phyloP scores from a whole-genome alignment of 2,329 filamentous ascomycete genomes.

The Arthroderma sp. region DNA sequence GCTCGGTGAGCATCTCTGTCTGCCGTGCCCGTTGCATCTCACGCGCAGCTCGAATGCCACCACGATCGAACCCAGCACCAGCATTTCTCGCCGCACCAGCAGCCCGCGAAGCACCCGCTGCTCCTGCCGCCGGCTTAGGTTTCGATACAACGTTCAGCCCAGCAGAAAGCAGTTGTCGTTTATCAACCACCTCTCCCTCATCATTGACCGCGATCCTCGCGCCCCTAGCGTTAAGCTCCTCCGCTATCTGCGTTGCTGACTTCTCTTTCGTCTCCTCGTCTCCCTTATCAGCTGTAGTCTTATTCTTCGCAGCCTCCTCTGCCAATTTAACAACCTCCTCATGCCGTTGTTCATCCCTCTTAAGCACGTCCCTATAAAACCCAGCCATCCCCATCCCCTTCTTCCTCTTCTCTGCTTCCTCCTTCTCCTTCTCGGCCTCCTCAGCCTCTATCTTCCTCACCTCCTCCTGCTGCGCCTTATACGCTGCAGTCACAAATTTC shows the following conservation, averaged over 20 bases:
- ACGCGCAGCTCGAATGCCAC: conserved; percentile 29
- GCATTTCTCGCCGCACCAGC: conserved; percentile 14
- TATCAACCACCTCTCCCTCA: conserved; percentile 53
- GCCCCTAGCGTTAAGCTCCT: conserved; percentile 40
- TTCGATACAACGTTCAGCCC: conserved; percentile 50
- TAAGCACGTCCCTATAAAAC: conserved; percentile 50
- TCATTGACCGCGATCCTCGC: conserved; percentile 49
- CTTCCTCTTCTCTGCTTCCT: conserved; percentile 40
- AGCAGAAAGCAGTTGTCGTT: conserved; percentile 49
- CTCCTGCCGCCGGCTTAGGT: conserved; percentile 29
- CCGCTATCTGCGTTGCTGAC: conserved; percentile 43
- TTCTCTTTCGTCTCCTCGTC: conserved; percentile 27
- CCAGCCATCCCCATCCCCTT: conserved; percentile 45
- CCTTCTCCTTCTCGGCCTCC: conserved; percentile 42
- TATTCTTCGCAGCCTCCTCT: conserved; percentile 30
- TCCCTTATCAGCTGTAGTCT: conserved; percentile 24
- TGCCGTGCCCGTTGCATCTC: conserved; percentile 42
- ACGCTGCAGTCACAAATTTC: conserved; percentile 54
- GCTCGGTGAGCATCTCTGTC: conserved; percentile 48
- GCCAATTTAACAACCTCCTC: conserved; percentile 46
- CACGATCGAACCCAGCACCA: conserved; percentile 15
- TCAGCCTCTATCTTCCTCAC: conserved; percentile 46
- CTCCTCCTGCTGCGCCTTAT: conserved; percentile 54
- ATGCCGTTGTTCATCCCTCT: conserved; percentile 46
- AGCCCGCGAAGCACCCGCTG: neutral